These are phyloP conservation scores for Asparagopsis taxiformis DNA, from an alignment of 31 red algal species.

Conservation along the genomic window DNA sequence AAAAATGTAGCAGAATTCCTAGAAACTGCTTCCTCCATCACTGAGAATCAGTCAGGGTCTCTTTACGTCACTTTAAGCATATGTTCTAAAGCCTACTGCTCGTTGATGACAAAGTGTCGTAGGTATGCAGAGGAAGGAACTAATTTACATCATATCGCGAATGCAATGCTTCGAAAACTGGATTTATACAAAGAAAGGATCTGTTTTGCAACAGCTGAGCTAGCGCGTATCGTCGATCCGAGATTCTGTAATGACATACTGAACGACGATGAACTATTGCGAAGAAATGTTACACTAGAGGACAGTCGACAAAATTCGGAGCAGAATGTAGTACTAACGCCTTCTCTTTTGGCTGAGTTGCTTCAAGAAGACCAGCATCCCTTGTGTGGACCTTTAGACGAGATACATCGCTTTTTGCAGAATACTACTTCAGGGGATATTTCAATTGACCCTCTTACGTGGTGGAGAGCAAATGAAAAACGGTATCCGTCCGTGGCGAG, in stretches of 20 bases:
- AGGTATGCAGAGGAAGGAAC: neutral
- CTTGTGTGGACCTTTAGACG: neutral
- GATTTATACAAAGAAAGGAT: neutral
- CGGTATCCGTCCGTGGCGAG: neutral
- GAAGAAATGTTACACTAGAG: neutral
- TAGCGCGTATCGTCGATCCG: neutral
- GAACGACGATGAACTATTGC: neutral
- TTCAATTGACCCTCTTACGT: neutral
- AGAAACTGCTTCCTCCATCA: neutral
- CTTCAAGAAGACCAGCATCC: neutral
- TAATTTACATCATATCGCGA: neutral
- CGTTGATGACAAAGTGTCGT: neutral
- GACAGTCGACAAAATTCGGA: neutral
- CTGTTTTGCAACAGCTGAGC: neutral
- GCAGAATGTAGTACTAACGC: neutral
- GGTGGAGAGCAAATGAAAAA: neutral
- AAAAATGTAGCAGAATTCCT: slow-evolving; percentile 3
- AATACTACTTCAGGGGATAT: neutral
- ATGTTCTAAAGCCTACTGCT: neutral
- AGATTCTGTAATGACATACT: neutral
- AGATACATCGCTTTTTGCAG: neutral
- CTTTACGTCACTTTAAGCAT: neutral
- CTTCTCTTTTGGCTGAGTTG: neutral
- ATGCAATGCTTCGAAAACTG: neutral
- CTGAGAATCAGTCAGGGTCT: neutral